phyloP scores from a whole-genome alignment of 2,329 filamentous ascomycete species.

The Trichoderma sp. region DNA sequence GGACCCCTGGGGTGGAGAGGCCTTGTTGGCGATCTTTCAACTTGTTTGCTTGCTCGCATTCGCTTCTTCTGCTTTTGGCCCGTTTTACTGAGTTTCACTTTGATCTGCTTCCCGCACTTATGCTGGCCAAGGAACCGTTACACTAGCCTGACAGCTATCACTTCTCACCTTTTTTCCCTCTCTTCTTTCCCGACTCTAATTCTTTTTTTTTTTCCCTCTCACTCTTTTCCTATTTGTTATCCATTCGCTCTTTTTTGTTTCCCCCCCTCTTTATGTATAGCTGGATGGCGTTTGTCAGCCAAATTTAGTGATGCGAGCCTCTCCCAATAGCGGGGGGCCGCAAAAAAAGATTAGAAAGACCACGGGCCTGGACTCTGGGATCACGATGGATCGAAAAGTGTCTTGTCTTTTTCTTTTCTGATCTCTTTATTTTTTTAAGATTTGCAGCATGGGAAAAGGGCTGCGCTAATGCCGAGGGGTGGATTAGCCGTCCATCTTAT shows the following conservation, averaged over 20 bases:
- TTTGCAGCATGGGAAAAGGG: not conserved
- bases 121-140: conserved; percentile 21
- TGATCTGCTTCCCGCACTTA: not conserved
- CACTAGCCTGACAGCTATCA: conserved; percentile 24
- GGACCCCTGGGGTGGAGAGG: not conserved
- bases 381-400: conserved; percentile 9
- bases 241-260: not conserved
- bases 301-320: not conserved
- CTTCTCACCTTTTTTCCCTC: not conserved
- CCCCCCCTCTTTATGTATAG: not conserved
- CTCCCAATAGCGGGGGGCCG: not conserved
- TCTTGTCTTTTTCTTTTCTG: not conserved
- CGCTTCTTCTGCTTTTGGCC: not conserved
- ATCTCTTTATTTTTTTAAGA: not conserved
- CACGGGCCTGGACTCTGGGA: conserved; percentile 12
- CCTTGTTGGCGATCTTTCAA: not conserved
- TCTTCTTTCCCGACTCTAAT: not conserved
- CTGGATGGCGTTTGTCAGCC: conserved; percentile 18
- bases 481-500: not conserved
- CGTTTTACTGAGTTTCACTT: not conserved
- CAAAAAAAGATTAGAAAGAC: not conserved
- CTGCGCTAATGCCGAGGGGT: not conserved
- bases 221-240: not conserved
- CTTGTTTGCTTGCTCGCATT: not conserved
- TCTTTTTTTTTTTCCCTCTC: not conserved